Evolutionary conservation across 1,284 basidiomycete species (phyloP).

Genomic region (Fomitopsis schrenkii): DNA sequence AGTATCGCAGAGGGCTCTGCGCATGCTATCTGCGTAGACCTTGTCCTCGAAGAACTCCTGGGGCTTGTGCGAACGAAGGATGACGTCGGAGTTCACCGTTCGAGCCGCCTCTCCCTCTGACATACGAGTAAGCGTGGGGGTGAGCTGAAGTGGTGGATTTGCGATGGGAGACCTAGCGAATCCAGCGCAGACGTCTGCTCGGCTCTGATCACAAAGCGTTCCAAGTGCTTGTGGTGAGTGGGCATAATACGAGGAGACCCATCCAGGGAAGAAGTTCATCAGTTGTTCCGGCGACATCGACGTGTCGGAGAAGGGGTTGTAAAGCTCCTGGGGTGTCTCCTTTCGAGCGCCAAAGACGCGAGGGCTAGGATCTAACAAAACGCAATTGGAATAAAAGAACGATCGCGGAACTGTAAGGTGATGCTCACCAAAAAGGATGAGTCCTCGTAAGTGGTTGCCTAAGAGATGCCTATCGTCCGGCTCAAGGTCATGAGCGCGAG

Average conservation of each 20-base stretch:
- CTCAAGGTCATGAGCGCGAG: conserved; percentile 17
- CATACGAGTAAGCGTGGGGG: conserved; percentile 8
- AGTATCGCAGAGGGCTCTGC: neutral
- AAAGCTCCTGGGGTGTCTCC: neutral
- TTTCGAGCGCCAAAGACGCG: neutral
- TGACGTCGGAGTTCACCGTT: neutral
- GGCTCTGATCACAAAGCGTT: neutral
- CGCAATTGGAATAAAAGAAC: neutral
- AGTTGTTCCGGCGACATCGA: neutral
- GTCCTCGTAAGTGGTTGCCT: conserved; percentile 17
- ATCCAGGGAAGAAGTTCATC: neutral
- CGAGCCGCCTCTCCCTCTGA: neutral
- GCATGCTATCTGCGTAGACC: neutral
- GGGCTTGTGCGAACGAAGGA: neutral
- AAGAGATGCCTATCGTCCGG: conserved; percentile 14
- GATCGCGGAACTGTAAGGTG: neutral
- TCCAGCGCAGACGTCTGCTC: neutral
- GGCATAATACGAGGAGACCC: conserved; percentile 2
- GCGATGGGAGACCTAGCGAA: neutral
- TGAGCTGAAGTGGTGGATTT: neutral
- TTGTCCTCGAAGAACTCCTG: neutral
- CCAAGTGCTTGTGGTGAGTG: neutral
- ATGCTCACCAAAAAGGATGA: conserved; percentile 22
- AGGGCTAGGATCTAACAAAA: neutral
- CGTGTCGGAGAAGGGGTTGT: neutral